Percentiles rank a stretch among this genome's conserved stretches.
Conservation (phyloP, 352 stramenopile species). For the Phytophthora pisi region DNA sequence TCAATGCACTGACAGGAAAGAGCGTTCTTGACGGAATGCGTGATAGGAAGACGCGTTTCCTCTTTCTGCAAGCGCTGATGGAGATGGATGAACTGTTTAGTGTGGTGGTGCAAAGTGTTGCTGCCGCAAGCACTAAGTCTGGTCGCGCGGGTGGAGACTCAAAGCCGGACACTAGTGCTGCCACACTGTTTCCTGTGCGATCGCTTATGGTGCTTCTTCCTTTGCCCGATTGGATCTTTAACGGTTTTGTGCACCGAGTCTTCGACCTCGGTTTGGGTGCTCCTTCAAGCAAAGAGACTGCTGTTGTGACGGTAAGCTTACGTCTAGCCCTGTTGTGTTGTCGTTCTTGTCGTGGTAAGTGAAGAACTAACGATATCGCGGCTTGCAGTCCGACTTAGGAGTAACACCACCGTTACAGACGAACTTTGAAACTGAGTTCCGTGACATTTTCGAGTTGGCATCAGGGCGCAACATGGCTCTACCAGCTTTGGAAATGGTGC, state of each 20-base stretch:
- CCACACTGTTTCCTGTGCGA: slow-evolving; percentile 64
- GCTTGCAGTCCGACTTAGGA: slow-evolving; percentile 50
- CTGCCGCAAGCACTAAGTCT: slow-evolving; percentile 25
- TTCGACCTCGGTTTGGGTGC: slow-evolving; percentile 68
- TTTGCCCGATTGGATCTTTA: slow-evolving; percentile 79
- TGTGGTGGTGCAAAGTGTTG: slow-evolving; percentile 45
- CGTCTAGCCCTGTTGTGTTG: neutral
- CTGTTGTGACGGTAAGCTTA: slow-evolving; percentile 48
- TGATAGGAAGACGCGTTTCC: slow-evolving; percentile 68
- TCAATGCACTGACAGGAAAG: slow-evolving; percentile 69
- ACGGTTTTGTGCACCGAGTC: slow-evolving; percentile 44
- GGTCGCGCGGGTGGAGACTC: slow-evolving; percentile 21
- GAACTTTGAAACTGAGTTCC: slow-evolving; percentile 69
- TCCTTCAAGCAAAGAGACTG: slow-evolving; percentile 34
- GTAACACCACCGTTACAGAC: slow-evolving; percentile 43
- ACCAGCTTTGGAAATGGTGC: slow-evolving; percentile 55
- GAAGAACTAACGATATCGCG: neutral
- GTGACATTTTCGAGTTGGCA: slow-evolving; percentile 80
- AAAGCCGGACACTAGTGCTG: slow-evolving; percentile 59
- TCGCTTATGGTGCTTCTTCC: slow-evolving; percentile 76
- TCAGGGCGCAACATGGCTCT: slow-evolving; percentile 44
- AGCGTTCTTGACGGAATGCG: slow-evolving; percentile 59
- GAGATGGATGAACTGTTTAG: slow-evolving; percentile 72
- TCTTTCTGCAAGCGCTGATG: slow-evolving; percentile 71
- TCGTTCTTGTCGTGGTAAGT: neutral